phyloP scores from a whole-genome alignment of 1,284 basidiomycete species.

The Schizophyllum commune region DNA sequence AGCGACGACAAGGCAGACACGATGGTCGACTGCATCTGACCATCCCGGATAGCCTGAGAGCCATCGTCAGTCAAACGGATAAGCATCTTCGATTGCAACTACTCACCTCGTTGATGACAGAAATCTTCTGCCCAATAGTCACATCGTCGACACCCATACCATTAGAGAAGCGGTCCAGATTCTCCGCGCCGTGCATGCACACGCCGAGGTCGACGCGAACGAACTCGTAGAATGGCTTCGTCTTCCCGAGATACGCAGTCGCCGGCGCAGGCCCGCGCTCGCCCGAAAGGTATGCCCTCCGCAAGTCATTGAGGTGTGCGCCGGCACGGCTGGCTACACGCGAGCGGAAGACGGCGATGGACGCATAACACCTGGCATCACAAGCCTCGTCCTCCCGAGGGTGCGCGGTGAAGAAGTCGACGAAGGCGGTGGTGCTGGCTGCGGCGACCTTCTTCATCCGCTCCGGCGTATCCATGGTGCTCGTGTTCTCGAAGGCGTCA shows the following conservation, averaged over 20 bases:
- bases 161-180: conserved; percentile 44
- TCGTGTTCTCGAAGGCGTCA: conserved; percentile 54
- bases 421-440: conserved; percentile 48
- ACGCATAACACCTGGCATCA: conserved; percentile 18
- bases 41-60: conserved; percentile 50
- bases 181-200: conserved; percentile 69
- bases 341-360: conserved; percentile 45
- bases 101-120: conserved; percentile 58
- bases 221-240: conserved; percentile 63
- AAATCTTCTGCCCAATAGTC: conserved; percentile 59
- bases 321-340: conserved; percentile 38
- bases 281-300: conserved; percentile 47
- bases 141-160: conserved; percentile 52
- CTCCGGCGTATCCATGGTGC: conserved; percentile 58
- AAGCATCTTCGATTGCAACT: not conserved
- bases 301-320: conserved; percentile 38
- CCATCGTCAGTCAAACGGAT: not conserved
- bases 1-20: conserved; percentile 37
- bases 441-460: conserved; percentile 63
- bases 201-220: conserved; percentile 60
- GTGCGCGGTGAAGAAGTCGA: conserved; percentile 47
- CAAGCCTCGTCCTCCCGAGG: conserved; percentile 16
- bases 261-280: conserved; percentile 52
- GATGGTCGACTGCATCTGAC: conserved; percentile 56
- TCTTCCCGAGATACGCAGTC: conserved; percentile 51